Evolutionary conservation across 495 filamentous ascomycete genomes (phyloP).

Genomic region (Clohesyomyces aquaticus): DNA sequence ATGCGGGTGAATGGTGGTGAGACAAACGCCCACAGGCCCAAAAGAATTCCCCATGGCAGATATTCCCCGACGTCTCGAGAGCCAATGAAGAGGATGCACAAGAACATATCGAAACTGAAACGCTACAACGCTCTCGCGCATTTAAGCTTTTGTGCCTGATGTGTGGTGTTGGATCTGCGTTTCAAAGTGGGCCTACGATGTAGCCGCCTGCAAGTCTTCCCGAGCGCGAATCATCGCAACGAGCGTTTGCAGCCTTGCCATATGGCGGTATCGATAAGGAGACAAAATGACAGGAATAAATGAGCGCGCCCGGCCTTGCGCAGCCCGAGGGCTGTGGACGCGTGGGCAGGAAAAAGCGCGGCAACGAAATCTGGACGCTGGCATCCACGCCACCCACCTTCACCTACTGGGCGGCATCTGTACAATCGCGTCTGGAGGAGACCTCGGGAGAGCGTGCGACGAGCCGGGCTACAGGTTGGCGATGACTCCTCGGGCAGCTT

Average conservation of each 20-base stretch:
- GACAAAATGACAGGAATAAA: neutral
- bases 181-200: slow-evolving; percentile 32
- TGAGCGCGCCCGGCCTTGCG: too few species aligned
- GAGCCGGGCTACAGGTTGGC: slow-evolving; percentile 17
- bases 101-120: slow-evolving; percentile 34
- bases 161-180: slow-evolving; percentile 33
- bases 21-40: slow-evolving; percentile 20
- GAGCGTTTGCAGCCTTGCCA: slow-evolving; percentile 1
- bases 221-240: slow-evolving; percentile 4
- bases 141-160: slow-evolving; percentile 40
- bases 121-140: slow-evolving; percentile 20
- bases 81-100: slow-evolving; percentile 28
- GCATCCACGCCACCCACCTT: too few species aligned
- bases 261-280: slow-evolving; percentile 1
- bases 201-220: slow-evolving; percentile 32
- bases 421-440: too few species aligned
- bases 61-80: slow-evolving; percentile 6
- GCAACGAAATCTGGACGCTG: slow-evolving; percentile 1
- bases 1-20: slow-evolving; percentile 33
- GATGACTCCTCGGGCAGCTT: slow-evolving; percentile 1
- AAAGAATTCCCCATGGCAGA: slow-evolving; percentile 7
- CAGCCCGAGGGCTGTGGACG: too few species aligned
- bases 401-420: too few species aligned
- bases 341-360: too few species aligned
- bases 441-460: slow-evolving; percentile 11